phyloP scores from a whole-genome alignment of 1,284 basidiomycete genomes.

The Apiotrichum laibachii region DNA sequence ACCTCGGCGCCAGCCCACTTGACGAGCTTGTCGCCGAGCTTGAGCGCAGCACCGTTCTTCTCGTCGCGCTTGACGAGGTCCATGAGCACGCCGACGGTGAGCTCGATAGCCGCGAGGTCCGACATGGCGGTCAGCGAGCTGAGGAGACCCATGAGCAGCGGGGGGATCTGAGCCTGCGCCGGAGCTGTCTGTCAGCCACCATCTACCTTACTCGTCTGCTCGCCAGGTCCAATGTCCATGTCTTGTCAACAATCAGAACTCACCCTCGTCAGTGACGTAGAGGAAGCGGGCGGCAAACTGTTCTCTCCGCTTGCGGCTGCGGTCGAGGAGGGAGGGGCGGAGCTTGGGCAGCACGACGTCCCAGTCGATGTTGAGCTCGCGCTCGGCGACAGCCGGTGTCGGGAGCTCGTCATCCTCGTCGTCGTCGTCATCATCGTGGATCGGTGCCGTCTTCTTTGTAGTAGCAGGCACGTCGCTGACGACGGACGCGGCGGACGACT shows the following conservation, averaged over 20 bases:
- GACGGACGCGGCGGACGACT: slow-evolving; percentile 5
- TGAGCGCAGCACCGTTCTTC: slow-evolving; percentile 21
- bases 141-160: slow-evolving; percentile 21
- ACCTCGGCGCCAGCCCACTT: slow-evolving; percentile 42
- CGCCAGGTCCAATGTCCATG: too few relatives aligned
- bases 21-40: slow-evolving; percentile 46
- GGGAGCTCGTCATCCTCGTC: slow-evolving; percentile 20
- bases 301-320: slow-evolving; percentile 37
- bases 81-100: slow-evolving; percentile 32
- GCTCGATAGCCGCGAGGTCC: slow-evolving; percentile 32
- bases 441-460: slow-evolving; percentile 1
- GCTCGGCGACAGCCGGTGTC: slow-evolving; percentile 5
- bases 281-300: slow-evolving; percentile 38
- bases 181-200: slow-evolving; percentile 10
- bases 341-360: slow-evolving; percentile 32
- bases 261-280: slow-evolving; percentile 39
- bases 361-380: slow-evolving; percentile 40
- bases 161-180: slow-evolving; percentile 4
- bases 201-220: too few relatives aligned
- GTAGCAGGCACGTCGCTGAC: not conserved
- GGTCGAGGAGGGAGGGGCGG: slow-evolving; percentile 30
- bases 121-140: slow-evolving; percentile 26
- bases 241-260: slow-evolving; percentile 11
- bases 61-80: slow-evolving; percentile 42
- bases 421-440: slow-evolving; percentile 28